Evolutionary conservation across 441 rosid species (phyloP).

Genomic region (Croton laevigatus): DNA sequence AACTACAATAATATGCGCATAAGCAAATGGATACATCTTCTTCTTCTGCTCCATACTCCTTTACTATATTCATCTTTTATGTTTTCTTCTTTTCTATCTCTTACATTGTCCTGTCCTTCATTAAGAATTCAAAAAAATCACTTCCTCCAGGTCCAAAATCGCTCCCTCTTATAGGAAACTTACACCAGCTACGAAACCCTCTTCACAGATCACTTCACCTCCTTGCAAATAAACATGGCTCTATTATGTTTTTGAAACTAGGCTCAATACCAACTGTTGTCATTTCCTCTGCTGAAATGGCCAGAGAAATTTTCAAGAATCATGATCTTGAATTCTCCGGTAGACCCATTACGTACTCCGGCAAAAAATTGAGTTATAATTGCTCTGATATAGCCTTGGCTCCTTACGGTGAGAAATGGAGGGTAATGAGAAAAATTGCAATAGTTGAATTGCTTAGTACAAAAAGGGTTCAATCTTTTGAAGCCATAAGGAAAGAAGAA

Average conservation of each 20-base stretch:
- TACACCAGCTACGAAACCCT: conserved; percentile 24
- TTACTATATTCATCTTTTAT: not conserved
- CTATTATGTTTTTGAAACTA: conserved; percentile 35
- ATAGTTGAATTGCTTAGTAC: conserved; percentile 30
- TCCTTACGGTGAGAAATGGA: conserved; percentile 38
- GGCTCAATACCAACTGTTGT: conserved; percentile 26
- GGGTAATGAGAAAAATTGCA: conserved; percentile 30
- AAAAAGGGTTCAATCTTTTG: conserved; percentile 31
- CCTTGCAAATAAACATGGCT: conserved; percentile 34
- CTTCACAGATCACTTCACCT: conserved; percentile 29
- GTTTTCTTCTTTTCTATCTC: not conserved
- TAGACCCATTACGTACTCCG: conserved; percentile 14
- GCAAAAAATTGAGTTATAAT: conserved; percentile 22
- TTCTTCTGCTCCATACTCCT: not conserved
- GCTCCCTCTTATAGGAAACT: conserved; percentile 41
- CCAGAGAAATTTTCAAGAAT: conserved; percentile 29
- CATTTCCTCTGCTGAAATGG: conserved; percentile 31
- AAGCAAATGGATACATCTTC: not conserved
- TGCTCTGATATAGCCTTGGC: conserved; percentile 22
- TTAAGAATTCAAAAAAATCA: not conserved
- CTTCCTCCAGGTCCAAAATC: conserved; percentile 29
- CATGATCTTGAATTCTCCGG: conserved; percentile 30
- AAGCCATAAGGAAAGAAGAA: conserved; percentile 28
- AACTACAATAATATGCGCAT: too few relatives aligned
- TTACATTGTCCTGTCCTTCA: not conserved